Base-by-base conservation (phyloP, 1,139 yeast species). In the Blastobotrys proliferans region DNA sequence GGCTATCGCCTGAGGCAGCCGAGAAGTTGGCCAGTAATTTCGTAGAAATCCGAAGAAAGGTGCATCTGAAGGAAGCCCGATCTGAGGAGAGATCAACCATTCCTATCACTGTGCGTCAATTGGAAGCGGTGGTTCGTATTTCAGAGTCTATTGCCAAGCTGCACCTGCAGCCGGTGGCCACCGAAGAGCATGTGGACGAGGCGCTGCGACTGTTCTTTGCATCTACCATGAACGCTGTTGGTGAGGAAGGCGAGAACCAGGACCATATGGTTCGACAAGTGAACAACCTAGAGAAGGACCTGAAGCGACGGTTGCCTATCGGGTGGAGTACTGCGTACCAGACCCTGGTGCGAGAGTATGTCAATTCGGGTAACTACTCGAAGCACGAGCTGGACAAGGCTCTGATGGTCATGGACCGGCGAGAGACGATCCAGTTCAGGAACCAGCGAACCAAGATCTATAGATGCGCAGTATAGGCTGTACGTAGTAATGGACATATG, bases 221-320 rank as follows among this genome's bases (percentile, higher is more conserved):
- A 0, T 92, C 98, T 1, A 94, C 99, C 0, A 88, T 94, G 95
- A 92, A 88, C 61, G 98, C 98, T 0, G 95, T 94, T 13, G 85
- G 84, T 31, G 94, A 86, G 64, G 94, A 88, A 45, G 80, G 81
- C 33, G 73, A 70, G 18, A 63, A 68, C 58, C 65, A 75, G 46
- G 60, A 73, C 44, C 75, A 76, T 52, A 64, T 83, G 50, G 73
- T 76, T 45, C 76, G 77, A 28, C 94, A 88, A 60, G 87, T 90
- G 39, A 76, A 79, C 53, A 74, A 73, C 57, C 87, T 92, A 41
- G 97, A 90, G 60, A 79, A 76, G 37, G 95, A 87, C 62, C 75
- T 92, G 52, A 81, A 88, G 64, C 79, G 94, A 64, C 79, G 98
- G 61, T 72, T 92, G 53, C 97, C 98, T 5, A 83, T 94, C 53